Percentiles rank a stretch among this genome's conserved stretches.
These are phyloP conservation scores for Pyrenophora tritici-repentis DNA, from an alignment of 2,329 filamentous ascomycete species.

Conservation along the genomic window DNA sequence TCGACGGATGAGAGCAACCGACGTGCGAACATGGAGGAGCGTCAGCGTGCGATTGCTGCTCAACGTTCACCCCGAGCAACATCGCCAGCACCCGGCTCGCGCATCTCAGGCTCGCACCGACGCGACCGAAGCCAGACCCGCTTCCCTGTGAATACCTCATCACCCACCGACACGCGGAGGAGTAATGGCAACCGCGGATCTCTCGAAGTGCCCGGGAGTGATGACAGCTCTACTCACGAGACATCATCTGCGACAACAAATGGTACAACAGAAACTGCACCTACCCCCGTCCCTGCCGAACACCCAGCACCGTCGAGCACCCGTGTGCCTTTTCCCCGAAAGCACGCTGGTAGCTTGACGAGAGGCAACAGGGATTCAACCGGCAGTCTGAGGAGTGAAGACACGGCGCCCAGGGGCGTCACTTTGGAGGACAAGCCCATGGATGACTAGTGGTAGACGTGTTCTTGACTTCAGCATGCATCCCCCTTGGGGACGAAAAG, in stretches of 20 bases:
- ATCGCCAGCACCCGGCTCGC: constrained; percentile 69
- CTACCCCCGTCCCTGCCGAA: constrained; percentile 25
- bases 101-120: constrained; percentile 51
- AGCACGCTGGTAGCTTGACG: constrained; percentile 43
- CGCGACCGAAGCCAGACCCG: constrained; percentile 81
- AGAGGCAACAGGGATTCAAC: constrained; percentile 47
- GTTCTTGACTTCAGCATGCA: constrained; percentile 10
- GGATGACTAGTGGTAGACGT: constrained; percentile 63
- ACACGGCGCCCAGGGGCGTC: constrained; percentile 58
- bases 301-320: constrained; percentile 43
- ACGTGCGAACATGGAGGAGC: constrained; percentile 90
- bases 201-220: constrained; percentile 77
- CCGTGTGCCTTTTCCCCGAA: constrained; percentile 42
- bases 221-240: constrained; percentile 50
- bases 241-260: constrained; percentile 41
- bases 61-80: constrained; percentile 69
- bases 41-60: constrained; percentile 76
- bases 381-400: constrained; percentile 53
- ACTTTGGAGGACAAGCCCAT: constrained; percentile 77
- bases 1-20: constrained; percentile 96
- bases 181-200: constrained; percentile 65
- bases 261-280: constrained; percentile 40
- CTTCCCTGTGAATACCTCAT: constrained; percentile 74
- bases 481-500: constrained; percentile 2
- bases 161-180: constrained; percentile 59